These are phyloP conservation scores for Santalum album DNA, from an alignment of 164 flowering plant species.

Conservation along the genomic window DNA sequence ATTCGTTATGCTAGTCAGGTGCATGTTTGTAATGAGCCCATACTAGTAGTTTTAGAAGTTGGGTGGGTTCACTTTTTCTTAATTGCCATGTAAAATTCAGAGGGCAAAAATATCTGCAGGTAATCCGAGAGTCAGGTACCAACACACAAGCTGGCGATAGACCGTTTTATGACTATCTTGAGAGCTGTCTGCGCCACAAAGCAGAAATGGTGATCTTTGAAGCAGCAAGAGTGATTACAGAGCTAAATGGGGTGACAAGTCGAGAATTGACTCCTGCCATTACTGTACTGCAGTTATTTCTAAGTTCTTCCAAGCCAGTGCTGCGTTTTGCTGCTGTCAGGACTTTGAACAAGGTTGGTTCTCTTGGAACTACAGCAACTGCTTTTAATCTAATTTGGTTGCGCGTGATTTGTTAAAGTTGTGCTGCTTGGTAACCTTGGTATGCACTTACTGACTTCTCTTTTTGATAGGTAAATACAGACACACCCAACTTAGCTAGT, in stretches of 20 bases:
- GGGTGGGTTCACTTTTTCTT: not conserved
- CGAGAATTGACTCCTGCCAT: conserved; percentile 95
- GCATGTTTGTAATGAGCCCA: conserved; percentile 1
- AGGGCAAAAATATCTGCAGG: conserved; percentile 30
- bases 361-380: not conserved
- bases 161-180: conserved; percentile 91
- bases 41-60: not conserved
- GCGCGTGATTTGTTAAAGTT: not conserved
- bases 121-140: conserved; percentile 64
- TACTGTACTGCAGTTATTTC: conserved; percentile 87
- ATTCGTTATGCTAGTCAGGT: conserved; percentile 96
- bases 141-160: conserved; percentile 79
- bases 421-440: not conserved
- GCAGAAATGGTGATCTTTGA: conserved; percentile 99
- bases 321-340: conserved; percentile 97
- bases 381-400: not conserved
- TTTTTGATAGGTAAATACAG: too few species aligned
- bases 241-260: conserved; percentile 72
- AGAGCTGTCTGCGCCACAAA: conserved; percentile 91
- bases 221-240: conserved; percentile 95
- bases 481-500: too few species aligned
- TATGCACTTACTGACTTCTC: not conserved
- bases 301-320: conserved; percentile 94
- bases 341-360: conserved; percentile 76
- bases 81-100: not conserved